Conservation (phyloP, 1,139 yeast species). For the Yamadazyma trypodendri region DNA sequence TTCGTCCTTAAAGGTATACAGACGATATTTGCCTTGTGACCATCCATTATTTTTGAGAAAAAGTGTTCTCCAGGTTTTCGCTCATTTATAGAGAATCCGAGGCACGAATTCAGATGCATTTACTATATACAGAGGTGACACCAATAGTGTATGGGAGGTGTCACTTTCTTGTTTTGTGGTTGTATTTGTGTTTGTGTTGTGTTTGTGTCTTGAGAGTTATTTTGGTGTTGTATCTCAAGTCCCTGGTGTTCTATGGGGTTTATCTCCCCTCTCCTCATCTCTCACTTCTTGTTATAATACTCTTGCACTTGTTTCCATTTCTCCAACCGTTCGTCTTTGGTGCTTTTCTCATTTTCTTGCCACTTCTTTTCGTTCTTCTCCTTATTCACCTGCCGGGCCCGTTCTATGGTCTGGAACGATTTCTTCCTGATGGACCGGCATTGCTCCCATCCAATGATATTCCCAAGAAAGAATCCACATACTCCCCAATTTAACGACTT, state of each 20-base stretch:
- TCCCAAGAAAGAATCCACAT: conserved; percentile 78
- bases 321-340: conserved; percentile 24
- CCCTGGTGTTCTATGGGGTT: no score
- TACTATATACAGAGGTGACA: neutral
- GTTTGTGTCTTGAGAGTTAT: no score
- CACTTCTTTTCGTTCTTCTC: conserved; percentile 33
- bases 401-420: conserved; percentile 58
- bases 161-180: neutral
- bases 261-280: no score
- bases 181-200: no score
- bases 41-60: conserved; percentile 33
- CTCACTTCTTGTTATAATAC: conserved; percentile 12
- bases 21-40: conserved; percentile 29
- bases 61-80: conserved; percentile 18
- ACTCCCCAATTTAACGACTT: conserved; percentile 80
- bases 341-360: conserved; percentile 17
- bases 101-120: conserved; percentile 2
- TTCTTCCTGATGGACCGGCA: conserved; percentile 72
- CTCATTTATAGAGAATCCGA: conserved; percentile 4
- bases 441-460: conserved; percentile 89
- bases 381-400: conserved; percentile 55
- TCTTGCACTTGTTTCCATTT: conserved; percentile 27
- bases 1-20: conserved; percentile 47
- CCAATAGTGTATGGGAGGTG: neutral
- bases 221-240: no score